A percentile compares a stretch with the other conserved stretches of the same genome.
Conservation (phyloP, 352 stramenopile species). For the Pythium graminicola region DNA sequence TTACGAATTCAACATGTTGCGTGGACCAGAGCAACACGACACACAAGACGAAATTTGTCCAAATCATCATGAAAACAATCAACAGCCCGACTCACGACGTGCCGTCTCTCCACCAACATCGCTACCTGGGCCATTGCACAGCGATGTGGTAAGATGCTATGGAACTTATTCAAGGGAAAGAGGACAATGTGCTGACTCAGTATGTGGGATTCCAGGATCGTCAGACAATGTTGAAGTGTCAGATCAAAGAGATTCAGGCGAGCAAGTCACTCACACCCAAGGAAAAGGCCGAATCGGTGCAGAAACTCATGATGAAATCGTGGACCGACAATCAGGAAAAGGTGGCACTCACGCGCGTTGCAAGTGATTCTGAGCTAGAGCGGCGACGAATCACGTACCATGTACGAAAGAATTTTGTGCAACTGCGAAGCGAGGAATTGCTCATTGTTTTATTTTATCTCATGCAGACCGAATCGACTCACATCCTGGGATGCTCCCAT, state of each 20-base stretch:
- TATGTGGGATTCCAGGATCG: slow-evolving; percentile 26
- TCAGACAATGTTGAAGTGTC: slow-evolving; percentile 52
- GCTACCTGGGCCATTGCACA: slow-evolving; percentile 46
- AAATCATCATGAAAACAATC: slow-evolving; percentile 26
- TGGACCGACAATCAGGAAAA: slow-evolving; percentile 72
- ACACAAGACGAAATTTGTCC: slow-evolving; percentile 27
- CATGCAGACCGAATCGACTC: slow-evolving; percentile 63
- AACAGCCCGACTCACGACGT: slow-evolving; percentile 30
- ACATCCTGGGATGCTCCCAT: slow-evolving; percentile 73
- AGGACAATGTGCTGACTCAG: no score
- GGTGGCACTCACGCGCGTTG: slow-evolving; percentile 28
- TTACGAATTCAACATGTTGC: slow-evolving; percentile 10
- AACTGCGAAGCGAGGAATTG: no score
- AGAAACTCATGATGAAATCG: slow-evolving; percentile 84
- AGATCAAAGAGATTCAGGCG: slow-evolving; percentile 76
- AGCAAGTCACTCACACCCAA: slow-evolving; percentile 70
- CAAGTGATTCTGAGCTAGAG: slow-evolving; percentile 46
- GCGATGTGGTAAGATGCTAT: slow-evolving; percentile 31
- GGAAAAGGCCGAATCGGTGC: slow-evolving; percentile 75
- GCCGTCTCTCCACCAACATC: slow-evolving; percentile 23
- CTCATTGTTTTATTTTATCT: no score
- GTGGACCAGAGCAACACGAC: slow-evolving; percentile 28
- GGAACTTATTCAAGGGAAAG: no score
- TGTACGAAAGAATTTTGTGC: no score
- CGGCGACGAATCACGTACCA: slow-evolving; percentile 43